Percentiles rank a stretch among this genome's conserved stretches.
phyloP scores from a whole-genome alignment of 1,284 basidiomycete species.

The Cronartium ribicola region DNA sequence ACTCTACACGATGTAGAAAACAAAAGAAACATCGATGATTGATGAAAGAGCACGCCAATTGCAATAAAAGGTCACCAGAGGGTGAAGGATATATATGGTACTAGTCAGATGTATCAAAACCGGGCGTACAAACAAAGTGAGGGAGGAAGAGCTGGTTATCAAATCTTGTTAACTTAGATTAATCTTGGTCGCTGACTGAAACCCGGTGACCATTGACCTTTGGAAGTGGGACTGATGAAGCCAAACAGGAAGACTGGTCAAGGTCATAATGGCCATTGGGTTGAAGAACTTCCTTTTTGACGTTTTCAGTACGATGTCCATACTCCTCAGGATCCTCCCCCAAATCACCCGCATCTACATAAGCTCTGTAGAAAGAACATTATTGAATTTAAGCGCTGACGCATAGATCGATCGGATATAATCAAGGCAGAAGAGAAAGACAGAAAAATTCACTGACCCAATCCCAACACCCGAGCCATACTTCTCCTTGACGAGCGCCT shows the following conservation, averaged over 20 bases:
- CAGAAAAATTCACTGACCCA: not conserved
- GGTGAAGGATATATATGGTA: too few species aligned
- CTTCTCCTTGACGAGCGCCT: conserved; percentile 52
- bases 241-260: not conserved
- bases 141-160: too few species aligned
- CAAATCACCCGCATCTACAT: conserved; percentile 8
- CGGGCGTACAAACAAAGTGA: too few species aligned
- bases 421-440: not conserved
- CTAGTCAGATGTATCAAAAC: too few species aligned
- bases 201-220: too few species aligned
- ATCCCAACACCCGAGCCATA: conserved; percentile 47
- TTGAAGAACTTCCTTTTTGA: not conserved
- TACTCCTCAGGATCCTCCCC: not conserved
- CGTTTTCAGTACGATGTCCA: not conserved
- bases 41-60: too few species aligned
- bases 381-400: not conserved
- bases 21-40: too few species aligned
- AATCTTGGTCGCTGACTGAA: too few species aligned
- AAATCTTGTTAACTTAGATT: too few species aligned
- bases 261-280: not conserved
- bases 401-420: not conserved
- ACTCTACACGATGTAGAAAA: too few species aligned
- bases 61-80: too few species aligned
- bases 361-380: not conserved
- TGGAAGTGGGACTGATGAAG: too few species aligned